A percentile compares a stretch with the other conserved stretches of the same genome.
phyloP scores from a whole-genome alignment of 2,329 filamentous ascomycete genomes.

The Fusarium goolgardi region DNA sequence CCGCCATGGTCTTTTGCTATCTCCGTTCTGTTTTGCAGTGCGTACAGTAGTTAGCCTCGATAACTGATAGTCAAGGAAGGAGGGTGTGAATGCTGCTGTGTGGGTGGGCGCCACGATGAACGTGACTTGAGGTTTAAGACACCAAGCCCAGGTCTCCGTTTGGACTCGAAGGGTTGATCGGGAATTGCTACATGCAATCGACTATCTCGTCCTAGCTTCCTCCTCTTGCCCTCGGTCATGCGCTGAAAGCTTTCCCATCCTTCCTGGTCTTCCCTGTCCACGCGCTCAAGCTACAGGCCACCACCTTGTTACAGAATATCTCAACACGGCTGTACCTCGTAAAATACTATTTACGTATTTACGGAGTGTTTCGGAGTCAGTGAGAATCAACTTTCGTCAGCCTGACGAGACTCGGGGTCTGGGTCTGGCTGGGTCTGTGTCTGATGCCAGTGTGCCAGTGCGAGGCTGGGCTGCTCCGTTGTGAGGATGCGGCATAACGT shows the following conservation, averaged over 20 bases:
- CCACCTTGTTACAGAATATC: slow-evolving; percentile 31
- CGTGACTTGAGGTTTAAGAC: slow-evolving; percentile 55
- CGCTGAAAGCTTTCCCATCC: slow-evolving; percentile 37
- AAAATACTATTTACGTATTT: slow-evolving; percentile 1
- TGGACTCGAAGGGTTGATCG: slow-evolving; percentile 43
- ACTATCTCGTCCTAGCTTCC: slow-evolving; percentile 21
- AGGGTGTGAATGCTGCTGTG: slow-evolving; percentile 35
- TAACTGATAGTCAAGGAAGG: slow-evolving; percentile 32
- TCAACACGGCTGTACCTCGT: slow-evolving; percentile 23
- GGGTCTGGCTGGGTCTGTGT: slow-evolving; percentile 5
- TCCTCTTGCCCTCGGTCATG: slow-evolving; percentile 42
- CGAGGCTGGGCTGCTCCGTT: slow-evolving; percentile 2
- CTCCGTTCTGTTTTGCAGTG: slow-evolving; percentile 16
- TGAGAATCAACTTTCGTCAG: slow-evolving; percentile 20
- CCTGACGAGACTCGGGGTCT: slow-evolving; percentile 18
- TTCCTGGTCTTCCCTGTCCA: slow-evolving; percentile 37
- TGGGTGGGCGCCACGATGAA: slow-evolving; percentile 48
- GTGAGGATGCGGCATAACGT: background rate
- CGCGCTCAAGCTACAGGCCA: slow-evolving; percentile 40
- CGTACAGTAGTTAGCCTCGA: slow-evolving; percentile 1
- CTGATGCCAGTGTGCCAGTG: slow-evolving; percentile 5
- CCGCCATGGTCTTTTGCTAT: slow-evolving; percentile 28
- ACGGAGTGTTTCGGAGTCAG: slow-evolving; percentile 17
- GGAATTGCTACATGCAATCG: slow-evolving; percentile 48
- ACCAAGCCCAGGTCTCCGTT: slow-evolving; percentile 49